A percentile compares a stretch with the other conserved stretches of the same genome.
Evolutionary conservation across 345 rosid genomes (phyloP).

Genomic region (Arabis alpina): DNA sequence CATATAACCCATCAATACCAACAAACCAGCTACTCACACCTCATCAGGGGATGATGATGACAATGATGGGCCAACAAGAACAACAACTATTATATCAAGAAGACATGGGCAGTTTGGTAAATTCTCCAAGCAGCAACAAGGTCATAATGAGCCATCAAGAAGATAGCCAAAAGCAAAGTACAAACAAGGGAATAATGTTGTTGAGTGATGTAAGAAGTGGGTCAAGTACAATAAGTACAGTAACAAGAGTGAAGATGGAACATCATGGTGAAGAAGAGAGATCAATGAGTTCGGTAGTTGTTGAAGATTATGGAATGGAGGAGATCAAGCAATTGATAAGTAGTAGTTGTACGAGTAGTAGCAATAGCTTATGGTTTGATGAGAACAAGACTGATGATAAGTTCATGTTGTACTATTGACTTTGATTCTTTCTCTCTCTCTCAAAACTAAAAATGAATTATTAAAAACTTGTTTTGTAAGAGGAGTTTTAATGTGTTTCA

Average conservation of each 20-base stretch:
- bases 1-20: conserved; percentile 46
- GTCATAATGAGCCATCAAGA: conserved; percentile 44
- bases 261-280: conserved; percentile 41
- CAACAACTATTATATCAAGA: conserved; percentile 41
- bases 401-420: conserved; percentile 63
- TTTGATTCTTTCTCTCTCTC: conserved; percentile 7
- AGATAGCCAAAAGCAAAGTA: conserved; percentile 48
- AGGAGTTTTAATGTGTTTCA: conserved; percentile 7
- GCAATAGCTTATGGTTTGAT: conserved; percentile 57
- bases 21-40: conserved; percentile 44
- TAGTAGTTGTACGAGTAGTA: conserved; percentile 49
- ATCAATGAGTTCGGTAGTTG: conserved; percentile 22
- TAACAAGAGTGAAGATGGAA: conserved; percentile 50
- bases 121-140: conserved; percentile 33
- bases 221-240: conserved; percentile 65
- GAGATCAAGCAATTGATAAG: conserved; percentile 79
- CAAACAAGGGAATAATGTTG: conserved; percentile 40
- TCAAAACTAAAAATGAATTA: conserved; percentile 1
- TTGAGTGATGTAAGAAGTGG: conserved; percentile 56
- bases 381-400: conserved; percentile 62
- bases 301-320: conserved; percentile 65
- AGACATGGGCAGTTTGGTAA: conserved; percentile 42
- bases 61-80: conserved; percentile 48
- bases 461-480: background rate
- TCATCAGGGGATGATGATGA: conserved; percentile 45